Base-by-base conservation (phyloP, 1,139 yeast species). In the Pichia sp. region DNA sequence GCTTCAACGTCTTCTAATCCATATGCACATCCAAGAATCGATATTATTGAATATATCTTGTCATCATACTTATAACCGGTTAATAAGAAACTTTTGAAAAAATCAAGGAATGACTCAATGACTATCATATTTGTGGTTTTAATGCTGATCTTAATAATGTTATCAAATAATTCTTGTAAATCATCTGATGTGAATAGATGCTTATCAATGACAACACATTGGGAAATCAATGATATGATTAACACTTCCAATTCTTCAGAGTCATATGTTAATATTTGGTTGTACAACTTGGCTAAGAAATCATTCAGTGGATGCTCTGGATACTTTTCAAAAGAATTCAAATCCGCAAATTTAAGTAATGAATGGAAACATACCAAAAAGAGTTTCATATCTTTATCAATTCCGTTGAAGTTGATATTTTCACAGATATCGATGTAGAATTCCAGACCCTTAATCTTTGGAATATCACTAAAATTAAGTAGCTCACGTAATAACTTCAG, bases 261-360 rank as follows among this genome's bases (percentile, higher is more conserved):
- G 19, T 41, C 36, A 19, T 34, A 22, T 10, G 22, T 27, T 10
- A 20, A 8, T 9, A 44, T 35, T 17, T 44, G 34, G 3, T 32
- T 22, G 21, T 60, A 44, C 1, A 53, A 62, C 5, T 62, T 60
- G 14, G 63, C 44, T 3, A 74, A 50, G 34, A 76, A 76, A 8
- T 61, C 58, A 7, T 75, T 66, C 43, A 84, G 63, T 31, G 81
- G 77, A 38, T 60, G 60, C 8, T 67, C 66, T 21, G 75, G 74
- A 34, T 76, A 74, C 17, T 79, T 70, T 46, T 79, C 73, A 44
- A 82, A 71, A 41, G 81, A n/a, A 6, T 35, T 33, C 5, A 47
- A 31, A 10, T 82, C 81, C 38, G 94, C 95, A 51, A 78, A 71
- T 34, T 74, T 72, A 0, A 95, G 81, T 40, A 88, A 68, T 0